These are phyloP conservation scores for Borealophlyctis nickersoniae DNA, from an alignment of 192 early-diverging fungal species.

Conservation along the genomic window DNA sequence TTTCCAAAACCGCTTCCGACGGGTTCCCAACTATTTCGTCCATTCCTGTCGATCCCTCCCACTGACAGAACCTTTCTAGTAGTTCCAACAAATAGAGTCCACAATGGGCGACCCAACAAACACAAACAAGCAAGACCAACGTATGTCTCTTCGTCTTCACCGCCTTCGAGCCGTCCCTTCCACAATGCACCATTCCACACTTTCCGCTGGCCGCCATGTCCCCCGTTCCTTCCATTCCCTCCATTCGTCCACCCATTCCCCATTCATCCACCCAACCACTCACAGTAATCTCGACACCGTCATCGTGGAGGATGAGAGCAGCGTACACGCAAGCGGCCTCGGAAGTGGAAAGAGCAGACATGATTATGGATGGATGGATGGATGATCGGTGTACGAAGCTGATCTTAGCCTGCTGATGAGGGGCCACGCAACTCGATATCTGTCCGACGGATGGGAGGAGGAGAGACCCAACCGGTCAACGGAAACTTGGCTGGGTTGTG, in stretches of 20 bases:
- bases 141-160: too few relatives aligned
- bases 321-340: slow-evolving; percentile 94
- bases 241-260: slow-evolving; percentile 1
- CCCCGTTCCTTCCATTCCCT: background rate
- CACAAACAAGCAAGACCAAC: too few relatives aligned
- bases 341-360: slow-evolving; percentile 53
- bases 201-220: background rate
- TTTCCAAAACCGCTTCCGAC: too few relatives aligned
- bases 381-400: slow-evolving; percentile 7
- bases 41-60: too few relatives aligned
- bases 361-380: slow-evolving; percentile 26
- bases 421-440: too few relatives aligned
- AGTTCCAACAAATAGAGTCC: too few relatives aligned
- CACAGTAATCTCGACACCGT: slow-evolving; percentile 95
- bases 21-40: too few relatives aligned
- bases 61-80: too few relatives aligned
- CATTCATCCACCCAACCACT: slow-evolving; percentile 31
- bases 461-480: too few relatives aligned
- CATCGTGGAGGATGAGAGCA: slow-evolving; percentile 97
- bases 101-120: too few relatives aligned
- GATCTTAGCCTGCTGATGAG: background rate
- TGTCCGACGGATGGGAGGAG: too few relatives aligned
- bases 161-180: background rate
- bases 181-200: background rate
- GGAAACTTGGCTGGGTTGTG: too few relatives aligned